These are phyloP conservation scores for Apophysomyces elegans DNA, from an alignment of 371 early-diverging fungal species.

Conservation along the genomic window DNA sequence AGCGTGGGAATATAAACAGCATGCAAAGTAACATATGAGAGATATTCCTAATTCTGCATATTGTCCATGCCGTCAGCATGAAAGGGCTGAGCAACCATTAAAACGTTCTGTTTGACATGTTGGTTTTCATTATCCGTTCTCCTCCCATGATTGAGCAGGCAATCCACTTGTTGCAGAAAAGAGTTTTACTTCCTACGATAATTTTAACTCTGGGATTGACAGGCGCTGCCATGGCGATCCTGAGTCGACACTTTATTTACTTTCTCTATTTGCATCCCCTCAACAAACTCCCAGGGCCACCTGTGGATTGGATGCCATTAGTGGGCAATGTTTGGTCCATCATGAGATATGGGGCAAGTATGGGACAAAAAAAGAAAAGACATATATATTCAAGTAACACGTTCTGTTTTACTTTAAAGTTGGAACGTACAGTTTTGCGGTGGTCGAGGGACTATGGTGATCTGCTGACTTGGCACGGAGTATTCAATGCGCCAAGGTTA, in stretches of 20 bases:
- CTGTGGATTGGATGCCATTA: conserved; percentile 54
- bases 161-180: neutral
- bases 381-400: neutral
- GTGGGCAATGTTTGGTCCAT: conserved; percentile 57
- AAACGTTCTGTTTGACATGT: too few relatives aligned
- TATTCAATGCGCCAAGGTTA: conserved; percentile 56
- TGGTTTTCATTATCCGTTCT: neutral
- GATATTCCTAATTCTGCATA: too few relatives aligned
- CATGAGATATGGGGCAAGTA: conserved; percentile 42
- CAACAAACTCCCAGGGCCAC: conserved; percentile 64
- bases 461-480: conserved; percentile 49
- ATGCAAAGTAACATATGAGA: too few relatives aligned
- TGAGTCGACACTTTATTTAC: conserved; percentile 34
- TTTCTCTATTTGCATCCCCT: conserved; percentile 53
- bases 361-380: too few relatives aligned
- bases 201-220: neutral
- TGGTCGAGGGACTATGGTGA: conserved; percentile 64
- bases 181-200: neutral
- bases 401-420: neutral
- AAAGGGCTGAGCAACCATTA: too few relatives aligned
- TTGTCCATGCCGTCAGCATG: too few relatives aligned
- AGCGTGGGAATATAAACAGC: too few relatives aligned
- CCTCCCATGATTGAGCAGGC: neutral
- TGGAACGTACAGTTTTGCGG: neutral
- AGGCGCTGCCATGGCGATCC: neutral